Percentiles rank a stretch among this genome's conserved stretches.
These are phyloP conservation scores for Aegilops sharonensis DNA, from an alignment of 176 grass and related monocot genomes.

Conservation along the genomic window DNA sequence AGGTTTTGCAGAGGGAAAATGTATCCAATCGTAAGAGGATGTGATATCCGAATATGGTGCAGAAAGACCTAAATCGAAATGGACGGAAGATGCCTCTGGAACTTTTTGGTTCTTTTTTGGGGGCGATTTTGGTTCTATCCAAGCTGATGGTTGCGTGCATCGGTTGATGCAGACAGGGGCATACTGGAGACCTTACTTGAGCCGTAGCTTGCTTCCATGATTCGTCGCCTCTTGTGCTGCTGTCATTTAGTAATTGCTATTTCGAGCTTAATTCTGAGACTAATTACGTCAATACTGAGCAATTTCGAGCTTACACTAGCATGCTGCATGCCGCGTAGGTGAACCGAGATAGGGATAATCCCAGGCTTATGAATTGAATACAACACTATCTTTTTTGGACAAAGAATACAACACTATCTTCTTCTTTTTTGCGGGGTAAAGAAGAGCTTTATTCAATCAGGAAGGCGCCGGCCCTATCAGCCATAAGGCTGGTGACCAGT, in stretches of 20 bases:
- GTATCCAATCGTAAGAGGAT: background rate
- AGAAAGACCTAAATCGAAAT: too few species aligned
- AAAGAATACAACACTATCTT: background rate
- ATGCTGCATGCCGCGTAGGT: background rate
- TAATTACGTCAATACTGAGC: background rate
- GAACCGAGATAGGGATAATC: background rate
- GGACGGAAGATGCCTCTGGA: too few species aligned
- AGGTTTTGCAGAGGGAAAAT: background rate
- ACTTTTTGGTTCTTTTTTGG: too few species aligned
- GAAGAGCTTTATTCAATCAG: too few species aligned
- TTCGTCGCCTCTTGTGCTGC: background rate
- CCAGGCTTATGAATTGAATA: background rate
- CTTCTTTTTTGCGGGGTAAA: too few species aligned
- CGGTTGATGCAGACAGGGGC: too few species aligned
- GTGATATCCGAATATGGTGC: too few species aligned
- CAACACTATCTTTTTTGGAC: too few species aligned
- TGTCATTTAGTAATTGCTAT: background rate
- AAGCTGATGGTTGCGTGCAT: background rate
- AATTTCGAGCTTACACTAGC: background rate
- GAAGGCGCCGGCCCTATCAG: too few species aligned
- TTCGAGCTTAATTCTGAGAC: too few species aligned
- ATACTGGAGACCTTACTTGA: background rate
- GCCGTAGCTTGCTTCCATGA: background rate
- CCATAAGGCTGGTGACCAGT: too few species aligned
- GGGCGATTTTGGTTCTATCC: background rate